Evolutionary conservation across 2,329 filamentous ascomycete genomes (phyloP), one percentile per base, ranked within the genome.

Genomic region (Fusarium domesticum): DNA sequence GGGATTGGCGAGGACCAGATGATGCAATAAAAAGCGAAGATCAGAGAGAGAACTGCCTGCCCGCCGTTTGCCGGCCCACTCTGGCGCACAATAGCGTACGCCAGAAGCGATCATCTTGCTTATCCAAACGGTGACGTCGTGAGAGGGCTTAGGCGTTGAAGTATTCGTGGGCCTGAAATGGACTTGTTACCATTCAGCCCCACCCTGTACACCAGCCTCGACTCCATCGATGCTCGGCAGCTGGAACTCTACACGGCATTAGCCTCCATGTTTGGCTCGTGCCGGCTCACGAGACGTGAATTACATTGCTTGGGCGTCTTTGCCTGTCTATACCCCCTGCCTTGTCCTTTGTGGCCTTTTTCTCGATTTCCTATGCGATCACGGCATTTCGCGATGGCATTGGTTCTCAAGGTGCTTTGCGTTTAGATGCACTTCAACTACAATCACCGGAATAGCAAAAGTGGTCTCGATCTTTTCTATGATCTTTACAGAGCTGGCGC

Each of bases 1-100:
- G 66, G 67, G 31, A 74, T 76, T 46, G 70, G 69, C 42, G 74
- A 77, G 51, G 72, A 76, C 58, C 63, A 63, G 39, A 64, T 66
- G 62, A 60, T 66, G 54, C 62, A 66, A 55, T 65, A 63, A 41
- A 43, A 47, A 17, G 23, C 23, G 23, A 12, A 8, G 23, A 28
- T 28, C 23, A 12, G 23, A 8, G 3, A 28, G 19, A 23, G 30
- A 35, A 16, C 14, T 14, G 32, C 18, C n/a, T 28, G 18, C 23
- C n/a, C n/a, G n/a, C n/a, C 25, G 7, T 28, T 28, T 14, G 25
- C 25, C 14, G n/a, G n/a, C 14, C 17, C 23, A 11, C 19, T 38
- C 31, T 19, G 18, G 25, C 35, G 23, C 14, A 5, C 7, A 23
- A 23, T 10, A 28, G 23, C 23, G 23, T 28, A 4, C 10, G 8